Base-by-base conservation (phyloP, 345 rosid species). In the Dimocarpus longan region DNA sequence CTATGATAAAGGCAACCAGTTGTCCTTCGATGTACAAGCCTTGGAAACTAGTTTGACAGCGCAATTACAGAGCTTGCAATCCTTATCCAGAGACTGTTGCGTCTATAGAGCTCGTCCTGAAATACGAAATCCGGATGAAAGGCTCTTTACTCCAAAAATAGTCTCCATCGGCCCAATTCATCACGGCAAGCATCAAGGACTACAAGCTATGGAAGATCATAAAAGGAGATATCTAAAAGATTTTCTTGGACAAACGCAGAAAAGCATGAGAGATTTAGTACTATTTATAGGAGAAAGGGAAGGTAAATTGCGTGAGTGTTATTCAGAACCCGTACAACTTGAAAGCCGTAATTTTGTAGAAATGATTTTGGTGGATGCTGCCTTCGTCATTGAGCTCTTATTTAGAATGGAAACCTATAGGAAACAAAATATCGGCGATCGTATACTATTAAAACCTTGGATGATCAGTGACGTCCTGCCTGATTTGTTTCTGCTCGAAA, bases 91-190 rank as follows among this genome's bases (percentile, higher is more conserved):
- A 2, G 37, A 32, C 37, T 32, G 37, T 28, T 83, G 80, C 42
- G 68, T 83, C 43, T 79, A 67, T 8, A 72, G 78, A 68, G 78
- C 67, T 60, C 64, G 71, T 10, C 6, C 54, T 4, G 0, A 21
- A n/a, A 26, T 26, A 2, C 39, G 28, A 0, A 1, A 52, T 6
- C 4, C 8, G 8, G 43, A 74, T 13, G 63, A 46, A 68, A 68
- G 9, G 6, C 50, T 12, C 18, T 81, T 21, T 46, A 56, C 26
- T 15, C 80, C 80, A 3, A 26, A 18, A 0, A 18, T 76, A 6
- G 73, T 83, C 32, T 66, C 86, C 2, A 75, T 84, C 5, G 80
- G 82, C 46, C 86, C 82, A 0, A 60, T 73, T 10, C 84, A 80
- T 66, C 32, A 66, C 0, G n/a, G 43, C 8, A 32, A n/a, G 5